These are phyloP conservation scores for Penicillium polonicum DNA, from an alignment of 2,329 filamentous ascomycete genomes.

Conservation along the genomic window DNA sequence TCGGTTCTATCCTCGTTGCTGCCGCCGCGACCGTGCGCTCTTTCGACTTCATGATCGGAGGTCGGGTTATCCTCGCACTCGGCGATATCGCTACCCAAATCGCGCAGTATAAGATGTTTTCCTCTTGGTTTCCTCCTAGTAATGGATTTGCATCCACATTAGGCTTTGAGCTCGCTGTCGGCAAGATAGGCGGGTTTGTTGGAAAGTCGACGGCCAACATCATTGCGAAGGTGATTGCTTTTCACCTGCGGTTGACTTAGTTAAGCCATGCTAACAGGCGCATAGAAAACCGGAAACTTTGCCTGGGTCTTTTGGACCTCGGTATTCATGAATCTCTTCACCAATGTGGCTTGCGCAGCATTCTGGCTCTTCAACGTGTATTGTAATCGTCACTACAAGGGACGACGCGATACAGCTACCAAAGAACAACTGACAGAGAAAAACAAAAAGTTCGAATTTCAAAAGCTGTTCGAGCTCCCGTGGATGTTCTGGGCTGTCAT, in stretches of 20 bases:
- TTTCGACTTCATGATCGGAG: slow-evolving; percentile 61
- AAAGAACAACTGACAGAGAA: slow-evolving; percentile 61
- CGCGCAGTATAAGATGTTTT: slow-evolving; percentile 65
- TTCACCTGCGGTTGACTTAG: background rate
- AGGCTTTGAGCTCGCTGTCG: slow-evolving; percentile 60
- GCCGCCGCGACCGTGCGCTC: slow-evolving; percentile 56
- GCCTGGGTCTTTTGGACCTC: slow-evolving; percentile 64
- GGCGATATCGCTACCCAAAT: slow-evolving; percentile 65
- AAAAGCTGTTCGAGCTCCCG: slow-evolving; percentile 57
- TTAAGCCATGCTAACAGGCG: slow-evolving; percentile 3
- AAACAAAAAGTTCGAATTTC: slow-evolving; percentile 57
- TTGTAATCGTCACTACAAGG: slow-evolving; percentile 49
- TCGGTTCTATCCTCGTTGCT: slow-evolving; percentile 60
- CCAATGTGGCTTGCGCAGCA: slow-evolving; percentile 53
- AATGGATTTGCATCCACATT: slow-evolving; percentile 63
- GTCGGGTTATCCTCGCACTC: slow-evolving; percentile 55
- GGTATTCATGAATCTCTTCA: slow-evolving; percentile 65
- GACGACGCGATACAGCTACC: slow-evolving; percentile 55
- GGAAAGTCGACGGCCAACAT: slow-evolving; percentile 61
- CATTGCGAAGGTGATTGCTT: slow-evolving; percentile 47
- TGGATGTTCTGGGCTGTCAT: slow-evolving; percentile 61
- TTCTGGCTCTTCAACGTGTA: slow-evolving; percentile 59
- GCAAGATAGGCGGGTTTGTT: slow-evolving; percentile 61
- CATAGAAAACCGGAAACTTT: slow-evolving; percentile 56
- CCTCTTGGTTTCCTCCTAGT: slow-evolving; percentile 62